A percentile compares a stretch with the other conserved stretches of the same genome.
These are phyloP conservation scores for Plasmodium sp. DNA, from an alignment of 169 alveolate genomes.

Conservation along the genomic window DNA sequence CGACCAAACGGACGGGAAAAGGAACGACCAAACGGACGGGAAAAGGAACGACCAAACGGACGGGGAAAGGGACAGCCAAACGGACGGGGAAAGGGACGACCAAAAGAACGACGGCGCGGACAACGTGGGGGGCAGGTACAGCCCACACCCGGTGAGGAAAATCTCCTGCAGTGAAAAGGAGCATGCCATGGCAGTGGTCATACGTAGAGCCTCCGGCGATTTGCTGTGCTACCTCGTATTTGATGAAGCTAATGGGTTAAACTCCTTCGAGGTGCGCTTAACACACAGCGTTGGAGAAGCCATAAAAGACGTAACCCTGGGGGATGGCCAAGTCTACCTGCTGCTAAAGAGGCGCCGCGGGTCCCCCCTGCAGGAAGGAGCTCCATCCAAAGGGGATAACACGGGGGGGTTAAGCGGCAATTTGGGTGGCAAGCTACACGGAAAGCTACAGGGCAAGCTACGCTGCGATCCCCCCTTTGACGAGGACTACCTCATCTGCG, in stretches of 20 bases:
- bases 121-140: background rate
- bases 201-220: background rate
- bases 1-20: background rate
- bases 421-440: background rate
- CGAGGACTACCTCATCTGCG: background rate
- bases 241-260: constrained; percentile 8
- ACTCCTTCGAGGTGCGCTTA: background rate
- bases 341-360: constrained; percentile 8
- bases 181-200: constrained; percentile 16
- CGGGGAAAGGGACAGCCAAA: background rate
- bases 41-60: background rate
- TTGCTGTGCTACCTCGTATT: constrained; percentile 5
- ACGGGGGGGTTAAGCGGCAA: background rate
- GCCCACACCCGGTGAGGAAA: constrained; percentile 2
- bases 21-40: background rate
- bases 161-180: constrained; percentile 10
- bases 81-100: background rate
- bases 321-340: constrained; percentile 2
- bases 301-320: constrained; percentile 7
- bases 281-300: background rate
- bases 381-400: background rate
- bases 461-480: background rate
- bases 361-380: background rate
- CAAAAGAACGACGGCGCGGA: background rate
- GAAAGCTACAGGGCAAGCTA: too few relatives aligned